phyloP scores from a whole-genome alignment of 2,329 filamentous ascomycete genomes.

The Aureobasidium sp. region DNA sequence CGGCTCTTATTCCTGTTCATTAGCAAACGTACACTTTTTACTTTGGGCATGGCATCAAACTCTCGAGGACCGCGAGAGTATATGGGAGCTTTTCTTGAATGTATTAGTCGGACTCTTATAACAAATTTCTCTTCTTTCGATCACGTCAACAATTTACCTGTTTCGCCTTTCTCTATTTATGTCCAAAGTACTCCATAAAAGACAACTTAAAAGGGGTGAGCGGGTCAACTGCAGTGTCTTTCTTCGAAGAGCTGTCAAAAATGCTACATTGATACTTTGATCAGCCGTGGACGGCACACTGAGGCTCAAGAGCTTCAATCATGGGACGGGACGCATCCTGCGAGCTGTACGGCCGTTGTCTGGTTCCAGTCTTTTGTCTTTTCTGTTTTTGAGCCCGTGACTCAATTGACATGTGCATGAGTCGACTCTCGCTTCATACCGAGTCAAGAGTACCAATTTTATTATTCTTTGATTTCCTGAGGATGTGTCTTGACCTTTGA shows the following conservation, averaged over 20 bases:
- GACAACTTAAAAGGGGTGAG: not conserved
- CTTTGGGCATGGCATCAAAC: not conserved
- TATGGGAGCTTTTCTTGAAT: not conserved
- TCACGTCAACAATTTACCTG: not conserved
- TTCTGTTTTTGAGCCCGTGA: not conserved
- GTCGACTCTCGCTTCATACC: not conserved
- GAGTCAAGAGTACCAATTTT: not conserved
- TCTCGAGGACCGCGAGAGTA: not conserved
- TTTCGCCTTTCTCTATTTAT: not conserved
- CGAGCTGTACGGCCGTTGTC: not conserved
- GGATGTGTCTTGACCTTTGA: not conserved
- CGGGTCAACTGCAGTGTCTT: not conserved
- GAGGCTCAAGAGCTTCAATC: not conserved
- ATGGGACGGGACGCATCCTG: not conserved
- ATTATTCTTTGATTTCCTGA: not conserved
- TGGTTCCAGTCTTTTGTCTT: not conserved
- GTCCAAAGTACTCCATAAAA: not conserved
- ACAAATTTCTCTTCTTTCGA: not conserved
- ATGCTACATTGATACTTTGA: not conserved
- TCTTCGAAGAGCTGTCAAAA: not conserved
- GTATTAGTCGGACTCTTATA: not conserved
- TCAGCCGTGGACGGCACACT: not conserved
- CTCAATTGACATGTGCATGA: not conserved
- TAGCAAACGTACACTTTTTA: not conserved
- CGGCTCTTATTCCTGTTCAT: not conserved